Evolutionary conservation across 192 early-diverging fungal species (phyloP).

Genomic region (Borealophlyctis nickersoniae): DNA sequence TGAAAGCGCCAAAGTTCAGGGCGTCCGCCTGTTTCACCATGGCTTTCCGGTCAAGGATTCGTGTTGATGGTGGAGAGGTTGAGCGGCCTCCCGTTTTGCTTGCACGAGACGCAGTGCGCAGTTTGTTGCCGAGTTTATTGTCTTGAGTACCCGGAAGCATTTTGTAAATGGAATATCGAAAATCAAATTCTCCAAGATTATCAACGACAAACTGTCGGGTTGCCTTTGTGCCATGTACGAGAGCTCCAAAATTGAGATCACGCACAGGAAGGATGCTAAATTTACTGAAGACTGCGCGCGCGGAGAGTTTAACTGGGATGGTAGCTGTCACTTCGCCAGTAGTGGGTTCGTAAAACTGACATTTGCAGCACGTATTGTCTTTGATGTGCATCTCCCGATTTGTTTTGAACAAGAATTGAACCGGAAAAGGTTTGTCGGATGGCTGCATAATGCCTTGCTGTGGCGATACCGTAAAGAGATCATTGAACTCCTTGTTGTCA

Average conservation of each 20-base stretch:
- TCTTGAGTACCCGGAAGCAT: conserved; percentile 39
- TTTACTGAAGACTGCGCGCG: conserved; percentile 55
- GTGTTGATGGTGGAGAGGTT: conserved; percentile 38
- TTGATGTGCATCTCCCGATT: conserved; percentile 37
- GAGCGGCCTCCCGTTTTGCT: conserved; percentile 31
- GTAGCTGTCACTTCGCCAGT: conserved; percentile 55
- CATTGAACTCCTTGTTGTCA: conserved; percentile 47
- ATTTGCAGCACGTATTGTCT: conserved; percentile 46
- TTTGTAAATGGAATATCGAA: conserved; percentile 57
- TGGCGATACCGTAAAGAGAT: conserved; percentile 49
- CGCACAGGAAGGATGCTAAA: conserved; percentile 51
- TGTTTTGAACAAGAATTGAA: conserved; percentile 55
- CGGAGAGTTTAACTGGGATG: conserved; percentile 51
- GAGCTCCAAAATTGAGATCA: conserved; percentile 61
- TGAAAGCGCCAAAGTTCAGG: conserved; percentile 57
- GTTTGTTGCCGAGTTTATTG: conserved; percentile 34
- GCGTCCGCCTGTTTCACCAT: conserved; percentile 51
- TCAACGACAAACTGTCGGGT: conserved; percentile 55
- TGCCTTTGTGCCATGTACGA: conserved; percentile 57
- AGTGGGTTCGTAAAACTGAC: conserved; percentile 58
- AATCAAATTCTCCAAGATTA: conserved; percentile 64
- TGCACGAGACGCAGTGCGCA: conserved; percentile 36
- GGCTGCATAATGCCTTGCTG: conserved; percentile 55
- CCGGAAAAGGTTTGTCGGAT: conserved; percentile 57
- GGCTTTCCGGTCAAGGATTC: conserved; percentile 45